phyloP scores from a whole-genome alignment of 331 rosid genomes.

The Dryas integrifolia region DNA sequence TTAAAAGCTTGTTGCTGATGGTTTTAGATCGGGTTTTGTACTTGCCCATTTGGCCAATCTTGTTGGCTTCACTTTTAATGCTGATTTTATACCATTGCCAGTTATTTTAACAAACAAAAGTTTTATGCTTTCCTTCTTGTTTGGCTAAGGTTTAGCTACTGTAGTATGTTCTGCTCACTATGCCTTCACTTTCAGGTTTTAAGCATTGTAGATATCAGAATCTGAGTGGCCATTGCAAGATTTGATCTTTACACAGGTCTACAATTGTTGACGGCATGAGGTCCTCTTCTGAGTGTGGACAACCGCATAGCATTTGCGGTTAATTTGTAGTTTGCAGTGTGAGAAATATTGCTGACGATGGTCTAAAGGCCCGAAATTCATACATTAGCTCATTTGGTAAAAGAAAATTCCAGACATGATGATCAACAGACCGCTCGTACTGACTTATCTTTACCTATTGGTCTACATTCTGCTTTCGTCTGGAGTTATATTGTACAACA shows the following conservation, averaged over 20 bases:
- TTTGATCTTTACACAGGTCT: background rate
- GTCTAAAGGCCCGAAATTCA: slow-evolving; percentile 5
- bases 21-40: background rate
- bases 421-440: slow-evolving; percentile 57
- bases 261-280: slow-evolving; percentile 21
- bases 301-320: background rate
- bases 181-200: slow-evolving; percentile 18
- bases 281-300: slow-evolving; percentile 12
- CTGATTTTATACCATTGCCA: background rate
- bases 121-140: slow-evolving; percentile 18
- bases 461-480: slow-evolving; percentile 82
- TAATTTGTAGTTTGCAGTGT: background rate
- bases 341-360: slow-evolving; percentile 14
- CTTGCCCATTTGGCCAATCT: slow-evolving; percentile 11
- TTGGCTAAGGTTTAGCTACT: slow-evolving; percentile 11
- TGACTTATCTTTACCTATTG: slow-evolving; percentile 79
- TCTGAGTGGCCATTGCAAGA: slow-evolving; percentile 21
- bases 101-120: background rate
- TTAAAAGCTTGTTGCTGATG: background rate
- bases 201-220: background rate
- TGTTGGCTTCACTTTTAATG: background rate
- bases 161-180: background rate
- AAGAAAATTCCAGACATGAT: slow-evolving; percentile 24
- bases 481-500: slow-evolving; percentile 92
- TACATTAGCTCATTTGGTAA: background rate